Evolutionary conservation across 2,329 filamentous ascomycete species (phyloP).

Genomic region (Cercospora beticola): DNA sequence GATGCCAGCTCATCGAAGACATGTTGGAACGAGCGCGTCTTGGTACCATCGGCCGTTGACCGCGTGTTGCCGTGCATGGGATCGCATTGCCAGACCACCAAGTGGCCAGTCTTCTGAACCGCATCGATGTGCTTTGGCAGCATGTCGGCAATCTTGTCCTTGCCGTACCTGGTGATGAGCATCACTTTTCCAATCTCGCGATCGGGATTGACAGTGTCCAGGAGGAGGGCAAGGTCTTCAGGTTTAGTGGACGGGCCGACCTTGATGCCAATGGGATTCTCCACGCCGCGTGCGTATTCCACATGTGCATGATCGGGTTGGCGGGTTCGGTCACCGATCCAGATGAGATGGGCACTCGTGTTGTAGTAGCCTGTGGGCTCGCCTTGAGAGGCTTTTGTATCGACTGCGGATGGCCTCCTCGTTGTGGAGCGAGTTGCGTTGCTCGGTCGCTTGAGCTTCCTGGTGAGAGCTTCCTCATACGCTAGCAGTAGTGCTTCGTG

Average conservation of each 20-base stretch:
- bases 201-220: slow-evolving; percentile 80
- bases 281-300: slow-evolving; percentile 94
- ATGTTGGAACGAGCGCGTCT: slow-evolving; percentile 87
- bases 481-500: slow-evolving; percentile 93
- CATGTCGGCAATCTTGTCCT: slow-evolving; percentile 69
- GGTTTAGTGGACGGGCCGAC: slow-evolving; percentile 82
- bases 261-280: slow-evolving; percentile 95
- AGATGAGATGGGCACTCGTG: slow-evolving; percentile 94
- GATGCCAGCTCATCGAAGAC: slow-evolving; percentile 85
- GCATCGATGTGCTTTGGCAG: slow-evolving; percentile 84
- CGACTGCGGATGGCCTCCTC: neutral
- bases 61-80: slow-evolving; percentile 89
- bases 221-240: slow-evolving; percentile 72
- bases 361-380: slow-evolving; percentile 73
- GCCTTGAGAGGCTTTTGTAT: neutral
- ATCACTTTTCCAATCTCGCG: slow-evolving; percentile 90
- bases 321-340: slow-evolving; percentile 95
- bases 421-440: slow-evolving; percentile 39
- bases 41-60: slow-evolving; percentile 72
- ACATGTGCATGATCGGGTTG: slow-evolving; percentile 92
- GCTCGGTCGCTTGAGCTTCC: slow-evolving; percentile 66
- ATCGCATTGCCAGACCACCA: slow-evolving; percentile 96
- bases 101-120: slow-evolving; percentile 73
- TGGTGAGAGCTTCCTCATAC: slow-evolving; percentile 86
- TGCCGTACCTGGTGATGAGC: slow-evolving; percentile 92